Evolutionary conservation across 108 stramenopile species (phyloP), one percentile per base, ranked within the genome.

Genomic region (Schizochytrium sp.): DNA sequence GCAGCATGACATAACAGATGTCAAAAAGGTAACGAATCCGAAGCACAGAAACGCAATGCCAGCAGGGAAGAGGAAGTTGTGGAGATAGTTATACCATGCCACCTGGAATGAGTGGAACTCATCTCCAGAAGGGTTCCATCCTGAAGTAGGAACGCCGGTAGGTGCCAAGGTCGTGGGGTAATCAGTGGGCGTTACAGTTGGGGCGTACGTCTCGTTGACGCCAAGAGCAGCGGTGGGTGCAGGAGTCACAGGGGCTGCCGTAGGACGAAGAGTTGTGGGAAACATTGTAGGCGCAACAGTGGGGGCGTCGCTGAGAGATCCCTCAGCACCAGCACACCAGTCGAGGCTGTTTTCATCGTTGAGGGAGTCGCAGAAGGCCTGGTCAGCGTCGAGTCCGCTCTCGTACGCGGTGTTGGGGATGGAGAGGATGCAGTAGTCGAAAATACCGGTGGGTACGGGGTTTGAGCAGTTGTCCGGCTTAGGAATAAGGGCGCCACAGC

Each of bases 381-480:
- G 19, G 28, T 38, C 56, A 10, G 12, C 3, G 4, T 87, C 87
- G 3, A 44, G 44, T 3, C n/a, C 56, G 5, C 42, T 8, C 0
- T 44, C 40, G 87, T 56, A 56, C 42, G 49, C n/a, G 40, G 40
- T 57, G 28, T 56, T 56, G 8, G 56, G 56, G 44, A 28, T 5
- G 28, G 3, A 3, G 55, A 87, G 87, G 56, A 87, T 87, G 55
- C 55, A 87, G 87, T 87, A 87, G 87, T 87, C 87, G 44, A 69
- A 69, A 44, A 69, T 69, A 44, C 64, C 64, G 15, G 40, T 44
- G 0, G 64, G 64, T 8, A 69, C 44, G 42, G 64, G 64, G 64
- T 69, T 44, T 44, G 76, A 38, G 76, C 76, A 83, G 76, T 49
- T 55, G 1, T 55, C 76, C 3, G 76, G 76, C 28, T 47, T 53